Evolutionary conservation across 345 rosid genomes (phyloP), one percentile per base, ranked within the genome.

Genomic region (Balakata baccata): DNA sequence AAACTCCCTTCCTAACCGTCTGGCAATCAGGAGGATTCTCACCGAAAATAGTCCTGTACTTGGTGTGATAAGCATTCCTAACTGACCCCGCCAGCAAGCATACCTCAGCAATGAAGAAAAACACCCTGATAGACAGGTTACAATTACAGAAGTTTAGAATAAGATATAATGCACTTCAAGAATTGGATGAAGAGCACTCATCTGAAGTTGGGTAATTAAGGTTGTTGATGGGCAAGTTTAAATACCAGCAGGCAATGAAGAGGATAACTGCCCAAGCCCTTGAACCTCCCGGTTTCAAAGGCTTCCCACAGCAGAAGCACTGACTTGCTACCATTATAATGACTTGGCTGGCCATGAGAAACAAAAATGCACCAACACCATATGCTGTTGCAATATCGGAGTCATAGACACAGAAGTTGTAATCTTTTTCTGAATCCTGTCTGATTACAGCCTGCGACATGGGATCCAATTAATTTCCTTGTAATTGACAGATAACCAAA

Each of bases 281-380:
- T 20, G 98, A 88, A 52, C 99, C 96, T 8, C 92, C 86, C 1
- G 97, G 94, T 76, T 80, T 88, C 52, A 95, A 85, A 16, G 96
- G 74, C 83, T 84, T 89, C 22, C 97, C 98, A 29, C 97, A 92
- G 90, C 98, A 95, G 88, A 92, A 91, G 85, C 99, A 95, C 68
- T 87, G 76, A 79, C 90, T 92, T n/a, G 89, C 98, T 11, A 52
- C 86, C 98, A 92, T 95, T n/a, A 95, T 82, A 69, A 95, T 78
- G 76, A 79, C 83, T 75, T 95, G 99, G 74, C 92, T 82, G 23
- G 72, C 77, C 80, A 92, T 61, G 65, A 95, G 94, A 78, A 95
- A 89, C 77, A 84, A 74, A 56, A 95, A 89, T 34, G 98, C 92
- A 61, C 94, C 98, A 39, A 90, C 92, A 53, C 96, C 98, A 70